Percentiles rank a stretch among this genome's conserved stretches.
Evolutionary conservation across 805 yeast species (phyloP).

Genomic region (Candida adriatica): DNA sequence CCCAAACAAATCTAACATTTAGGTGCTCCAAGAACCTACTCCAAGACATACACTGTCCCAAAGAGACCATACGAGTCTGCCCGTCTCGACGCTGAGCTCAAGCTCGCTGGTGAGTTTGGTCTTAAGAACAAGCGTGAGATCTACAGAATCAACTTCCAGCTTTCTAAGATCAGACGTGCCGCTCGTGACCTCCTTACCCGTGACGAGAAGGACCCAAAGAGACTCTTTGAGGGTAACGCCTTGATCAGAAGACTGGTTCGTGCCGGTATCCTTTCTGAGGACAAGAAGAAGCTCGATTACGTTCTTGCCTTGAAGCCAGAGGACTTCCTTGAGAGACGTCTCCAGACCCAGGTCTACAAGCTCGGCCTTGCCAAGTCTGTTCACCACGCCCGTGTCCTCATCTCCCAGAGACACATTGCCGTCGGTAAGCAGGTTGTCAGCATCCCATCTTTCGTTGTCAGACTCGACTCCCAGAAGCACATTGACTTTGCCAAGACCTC

Average conservation of each 20-base stretch:
- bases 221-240: conserved; percentile 99
- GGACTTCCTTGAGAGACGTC: conserved; percentile 99
- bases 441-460: conserved; percentile 99
- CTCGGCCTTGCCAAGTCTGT: conserved; percentile 98
- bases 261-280: conserved; percentile 98
- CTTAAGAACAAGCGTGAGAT: conserved; percentile 99
- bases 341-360: conserved; percentile 99
- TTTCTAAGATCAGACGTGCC: conserved; percentile 99
- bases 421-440: conserved; percentile 99
- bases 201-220: conserved; percentile 99
- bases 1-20: conserved; percentile 17
- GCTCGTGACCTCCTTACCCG: conserved; percentile 99
- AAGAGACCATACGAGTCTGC: conserved; percentile 99
- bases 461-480: conserved; percentile 99
- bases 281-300: conserved; percentile 99
- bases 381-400: conserved; percentile 99
- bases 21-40: conserved; percentile 99
- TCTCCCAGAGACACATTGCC: conserved; percentile 98
- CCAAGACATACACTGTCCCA: conserved; percentile 99
- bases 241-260: conserved; percentile 99
- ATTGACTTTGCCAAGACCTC: conserved; percentile 98
- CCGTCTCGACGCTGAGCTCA: conserved; percentile 98
- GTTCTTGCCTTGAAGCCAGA: conserved; percentile 96
- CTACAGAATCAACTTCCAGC: conserved; percentile 99
- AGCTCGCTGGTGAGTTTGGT: conserved; percentile 99